Base-by-base conservation (phyloP, 164 flowering plant species). In the Euptelea pleiosperma region DNA sequence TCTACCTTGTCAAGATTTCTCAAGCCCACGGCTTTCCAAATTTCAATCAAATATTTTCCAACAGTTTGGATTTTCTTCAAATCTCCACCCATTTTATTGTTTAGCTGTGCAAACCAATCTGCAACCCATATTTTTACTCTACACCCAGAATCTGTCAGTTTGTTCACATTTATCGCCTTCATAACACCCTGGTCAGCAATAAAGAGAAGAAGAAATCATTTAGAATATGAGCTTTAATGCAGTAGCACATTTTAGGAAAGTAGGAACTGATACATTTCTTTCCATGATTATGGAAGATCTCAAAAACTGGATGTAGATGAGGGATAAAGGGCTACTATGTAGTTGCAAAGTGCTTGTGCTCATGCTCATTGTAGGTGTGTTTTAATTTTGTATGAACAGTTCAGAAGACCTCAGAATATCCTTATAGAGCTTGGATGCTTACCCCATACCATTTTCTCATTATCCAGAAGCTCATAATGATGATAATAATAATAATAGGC, bases 41-140 rank as follows among this genome's bases (percentile, higher is more conserved):
- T 89, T 72, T 92, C 98, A 62, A 89, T 84, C 59, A 92, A 30
- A 64, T 89, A 92, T 24, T 64, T 62, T 11, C 98, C 98, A 49
- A 92, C 84, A 18, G 68, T 78, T 68, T 78, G 73, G 28, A 89
- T 92, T 63, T 92, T 92, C 67, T 85, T 82, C 76, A 89, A 57
- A 67, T 92, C 98, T 50, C 97, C 98, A 4, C 96, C 98, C 97
- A 92, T 85, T 73, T 92, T 92, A 56, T 86, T 87, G 77, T 92
- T 89, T 26, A 92, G 64, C 67, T 79, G 82, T 1, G 97, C 98
- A 80, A 92, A 92, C 96, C 98, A 92, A 78, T 92, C 97, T n/a
- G 97, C 97, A 73, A 92, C 72, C 98, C 97, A 89, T 22, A 89
- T 85, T 63, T 85, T 92, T 55, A 92, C 87, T 63, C 52, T 79